These are phyloP conservation scores for Hirschioporus abietinus DNA, from an alignment of 768 basidiomycete species.

Conservation along the genomic window DNA sequence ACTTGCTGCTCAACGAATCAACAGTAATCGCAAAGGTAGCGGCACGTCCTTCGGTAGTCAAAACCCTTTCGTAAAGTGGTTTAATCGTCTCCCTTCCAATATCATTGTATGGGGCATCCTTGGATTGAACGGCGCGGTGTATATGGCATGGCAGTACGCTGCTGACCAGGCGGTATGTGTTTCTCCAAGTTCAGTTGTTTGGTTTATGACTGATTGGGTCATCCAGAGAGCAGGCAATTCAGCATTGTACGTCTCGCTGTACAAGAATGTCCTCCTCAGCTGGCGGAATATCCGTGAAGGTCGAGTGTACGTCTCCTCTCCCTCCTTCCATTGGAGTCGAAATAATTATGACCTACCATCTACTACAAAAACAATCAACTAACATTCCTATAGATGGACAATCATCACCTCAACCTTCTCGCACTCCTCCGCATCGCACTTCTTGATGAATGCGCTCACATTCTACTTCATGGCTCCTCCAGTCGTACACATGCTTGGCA, in stretches of 20 bases:
- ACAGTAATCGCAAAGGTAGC: not conserved
- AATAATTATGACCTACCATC: not conserved
- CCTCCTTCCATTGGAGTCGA: not conserved
- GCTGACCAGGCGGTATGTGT: slow-evolving; percentile 18
- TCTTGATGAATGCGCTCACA: slow-evolving; percentile 72
- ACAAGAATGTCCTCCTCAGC: slow-evolving; percentile 57
- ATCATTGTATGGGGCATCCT: slow-evolving; percentile 60
- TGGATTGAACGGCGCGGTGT: slow-evolving; percentile 57
- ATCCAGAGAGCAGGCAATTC: slow-evolving; percentile 26
- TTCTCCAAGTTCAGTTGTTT: not conserved
- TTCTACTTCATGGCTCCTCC: slow-evolving; percentile 72
- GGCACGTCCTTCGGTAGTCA: not conserved
- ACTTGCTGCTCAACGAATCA: not conserved
- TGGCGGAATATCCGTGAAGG: slow-evolving; percentile 57
- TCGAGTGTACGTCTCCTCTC: slow-evolving; percentile 48
- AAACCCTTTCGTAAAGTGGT: slow-evolving; percentile 13
- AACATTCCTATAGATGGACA: slow-evolving; percentile 56
- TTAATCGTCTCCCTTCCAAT: slow-evolving; percentile 51
- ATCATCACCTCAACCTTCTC: slow-evolving; percentile 68
- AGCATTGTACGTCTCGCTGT: slow-evolving; percentile 41
- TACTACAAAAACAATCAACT: not conserved
- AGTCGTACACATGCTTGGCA: slow-evolving; percentile 59
- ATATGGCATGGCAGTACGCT: slow-evolving; percentile 47
- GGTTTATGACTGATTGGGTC: slow-evolving; percentile 6
- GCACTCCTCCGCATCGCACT: slow-evolving; percentile 53